A percentile compares a stretch with the other conserved stretches of the same genome.
phyloP scores from a whole-genome alignment of 495 filamentous ascomycete species.

The Penicillium roqueforti region DNA sequence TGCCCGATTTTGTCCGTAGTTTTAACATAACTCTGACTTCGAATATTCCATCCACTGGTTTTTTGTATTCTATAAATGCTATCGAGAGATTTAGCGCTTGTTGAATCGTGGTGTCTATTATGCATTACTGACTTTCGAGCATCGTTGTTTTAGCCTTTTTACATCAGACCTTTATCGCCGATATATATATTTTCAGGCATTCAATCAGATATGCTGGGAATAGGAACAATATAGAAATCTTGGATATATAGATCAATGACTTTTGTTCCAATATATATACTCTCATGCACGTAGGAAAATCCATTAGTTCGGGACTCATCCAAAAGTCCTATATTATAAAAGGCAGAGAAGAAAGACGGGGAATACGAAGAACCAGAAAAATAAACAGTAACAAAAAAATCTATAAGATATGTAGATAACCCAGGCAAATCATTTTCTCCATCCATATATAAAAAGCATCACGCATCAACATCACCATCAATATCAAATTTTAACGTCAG shows the following conservation, averaged over 20 bases:
- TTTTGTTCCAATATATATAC: constrained; percentile 17
- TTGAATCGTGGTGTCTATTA: no score
- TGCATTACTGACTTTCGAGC: no score
- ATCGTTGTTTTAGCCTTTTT: no score
- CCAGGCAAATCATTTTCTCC: constrained; percentile 2
- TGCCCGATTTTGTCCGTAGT: constrained; percentile 10
- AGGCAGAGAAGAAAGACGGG: not conserved
- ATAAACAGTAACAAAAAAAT: constrained; percentile 8
- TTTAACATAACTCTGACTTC: not conserved
- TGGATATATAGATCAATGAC: not conserved
- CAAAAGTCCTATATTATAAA: constrained; percentile 12
- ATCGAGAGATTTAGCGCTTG: no score
- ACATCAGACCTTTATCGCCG: no score
- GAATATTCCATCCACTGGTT: not conserved
- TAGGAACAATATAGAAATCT: no score
- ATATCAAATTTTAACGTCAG: constrained; percentile 4
- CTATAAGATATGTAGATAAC: constrained; percentile 4
- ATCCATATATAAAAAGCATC: constrained; percentile 8
- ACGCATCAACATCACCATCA: constrained; percentile 7
- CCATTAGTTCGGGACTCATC: constrained; percentile 16
- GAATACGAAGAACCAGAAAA: constrained; percentile 15
- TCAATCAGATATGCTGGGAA: no score
- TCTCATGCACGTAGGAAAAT: constrained; percentile 25
- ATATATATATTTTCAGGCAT: no score
- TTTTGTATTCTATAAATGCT: no score